These are phyloP conservation scores for Daedaleopsis nitida DNA, from an alignment of 768 basidiomycete species.

Conservation along the genomic window DNA sequence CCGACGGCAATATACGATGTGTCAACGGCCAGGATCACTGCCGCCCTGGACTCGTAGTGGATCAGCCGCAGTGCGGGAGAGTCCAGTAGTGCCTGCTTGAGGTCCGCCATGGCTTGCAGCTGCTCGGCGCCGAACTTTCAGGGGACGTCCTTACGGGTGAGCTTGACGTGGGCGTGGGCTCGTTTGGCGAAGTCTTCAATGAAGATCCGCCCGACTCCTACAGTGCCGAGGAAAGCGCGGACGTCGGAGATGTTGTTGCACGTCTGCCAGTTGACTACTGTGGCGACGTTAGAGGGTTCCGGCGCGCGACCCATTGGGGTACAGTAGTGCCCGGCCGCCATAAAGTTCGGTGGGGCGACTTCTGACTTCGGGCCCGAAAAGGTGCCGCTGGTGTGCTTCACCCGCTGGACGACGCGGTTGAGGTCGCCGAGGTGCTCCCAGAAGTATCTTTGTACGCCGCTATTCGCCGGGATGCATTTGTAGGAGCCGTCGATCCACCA, in stretches of 20 bases:
- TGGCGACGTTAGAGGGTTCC: slow-evolving; percentile 28
- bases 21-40: slow-evolving; percentile 26
- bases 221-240: too few species aligned
- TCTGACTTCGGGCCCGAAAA: slow-evolving; percentile 9
- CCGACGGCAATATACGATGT: background rate
- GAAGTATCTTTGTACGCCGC: slow-evolving; percentile 33
- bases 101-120: slow-evolving; percentile 12
- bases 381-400: slow-evolving; percentile 31
- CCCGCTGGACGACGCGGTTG: slow-evolving; percentile 36
- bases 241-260: slow-evolving; percentile 22
- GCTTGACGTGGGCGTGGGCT: slow-evolving; percentile 15
- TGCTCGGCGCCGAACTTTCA: slow-evolving; percentile 17
- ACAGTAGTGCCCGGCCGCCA: slow-evolving; percentile 41
- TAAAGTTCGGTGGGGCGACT: background rate
- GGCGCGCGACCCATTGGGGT: slow-evolving; percentile 35
- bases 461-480: slow-evolving; percentile 31
- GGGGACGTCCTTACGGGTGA: slow-evolving; percentile 21
- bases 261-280: slow-evolving; percentile 26
- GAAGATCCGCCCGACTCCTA: slow-evolving; percentile 14
- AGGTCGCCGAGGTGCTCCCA: slow-evolving; percentile 41
- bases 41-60: slow-evolving; percentile 15
- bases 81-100: background rate
- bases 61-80: slow-evolving; percentile 17
- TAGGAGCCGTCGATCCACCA: too few species aligned
- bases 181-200: slow-evolving; percentile 19